Percentiles rank a stretch among this genome's conserved stretches.
phyloP scores from a whole-genome alignment of 1,284 basidiomycete genomes.

The Binderoboletus segoi region DNA sequence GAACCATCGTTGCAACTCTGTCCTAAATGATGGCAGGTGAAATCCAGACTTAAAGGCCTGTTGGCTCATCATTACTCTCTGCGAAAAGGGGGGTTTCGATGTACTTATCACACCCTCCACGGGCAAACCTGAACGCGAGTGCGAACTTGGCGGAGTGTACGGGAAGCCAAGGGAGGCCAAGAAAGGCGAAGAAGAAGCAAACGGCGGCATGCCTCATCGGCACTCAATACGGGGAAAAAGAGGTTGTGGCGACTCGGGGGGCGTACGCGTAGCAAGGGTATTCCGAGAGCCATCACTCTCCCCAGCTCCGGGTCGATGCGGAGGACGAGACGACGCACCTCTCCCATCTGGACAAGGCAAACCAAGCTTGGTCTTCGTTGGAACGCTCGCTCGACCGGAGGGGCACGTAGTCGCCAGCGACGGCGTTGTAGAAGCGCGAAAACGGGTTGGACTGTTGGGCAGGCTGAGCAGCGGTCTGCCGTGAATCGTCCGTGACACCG shows the following conservation, averaged over 20 bases:
- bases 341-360: conserved; percentile 91
- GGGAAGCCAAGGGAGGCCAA: conserved; percentile 85
- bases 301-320: neutral
- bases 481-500: conserved; percentile 73
- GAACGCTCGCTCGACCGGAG: conserved; percentile 80
- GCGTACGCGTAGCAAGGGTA: neutral
- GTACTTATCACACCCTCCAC: conserved; percentile 11
- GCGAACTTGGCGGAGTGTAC: conserved; percentile 89
- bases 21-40: conserved; percentile 83
- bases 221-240: no score
- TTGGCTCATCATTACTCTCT: neutral
- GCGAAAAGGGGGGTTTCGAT: conserved; percentile 82
- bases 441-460: conserved; percentile 53
- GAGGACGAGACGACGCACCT: conserved; percentile 52
- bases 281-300: neutral
- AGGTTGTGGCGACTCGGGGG: neutral
- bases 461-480: conserved; percentile 38
- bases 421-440: conserved; percentile 75
- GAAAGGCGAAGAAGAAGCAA: conserved; percentile 95
- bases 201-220: conserved; percentile 90
- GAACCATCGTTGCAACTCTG: conserved; percentile 77
- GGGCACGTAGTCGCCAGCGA: conserved; percentile 85
- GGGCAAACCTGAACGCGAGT: conserved; percentile 74
- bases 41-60: conserved; percentile 17
- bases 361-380: conserved; percentile 97